A percentile compares a stretch with the other conserved stretches of the same genome.
Conservation (phyloP, 441 rosid genomes). For the Raphanus hybrid region DNA sequence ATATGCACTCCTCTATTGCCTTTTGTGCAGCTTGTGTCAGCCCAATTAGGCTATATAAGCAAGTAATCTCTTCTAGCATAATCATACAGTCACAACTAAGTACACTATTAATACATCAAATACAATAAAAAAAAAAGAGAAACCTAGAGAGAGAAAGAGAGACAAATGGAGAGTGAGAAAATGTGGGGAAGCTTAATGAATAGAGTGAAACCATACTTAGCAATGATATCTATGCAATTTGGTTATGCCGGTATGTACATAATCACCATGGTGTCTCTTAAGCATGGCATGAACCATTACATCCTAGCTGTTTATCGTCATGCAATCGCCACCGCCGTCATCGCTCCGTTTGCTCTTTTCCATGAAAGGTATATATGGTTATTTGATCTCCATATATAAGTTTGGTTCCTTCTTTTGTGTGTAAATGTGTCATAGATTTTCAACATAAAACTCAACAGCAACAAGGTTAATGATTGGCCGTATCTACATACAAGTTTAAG, state of each 20-base stretch:
- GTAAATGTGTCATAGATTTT: neutral
- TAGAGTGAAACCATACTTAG: slow-evolving; percentile 66
- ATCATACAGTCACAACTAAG: slow-evolving; percentile 25
- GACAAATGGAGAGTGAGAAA: slow-evolving; percentile 25
- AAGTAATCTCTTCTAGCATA: slow-evolving; percentile 26
- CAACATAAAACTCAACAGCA: neutral
- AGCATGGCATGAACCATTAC: slow-evolving; percentile 83
- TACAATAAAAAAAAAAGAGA: slow-evolving; percentile 7
- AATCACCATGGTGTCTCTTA: slow-evolving; percentile 69
- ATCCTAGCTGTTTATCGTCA: slow-evolving; percentile 78
- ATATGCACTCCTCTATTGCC: slow-evolving; percentile 26
- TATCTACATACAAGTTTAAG: neutral
- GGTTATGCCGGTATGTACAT: slow-evolving; percentile 92
- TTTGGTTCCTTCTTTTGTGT: neutral
- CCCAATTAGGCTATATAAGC: slow-evolving; percentile 55
- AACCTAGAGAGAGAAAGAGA: neutral
- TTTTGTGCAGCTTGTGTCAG: slow-evolving; percentile 19
- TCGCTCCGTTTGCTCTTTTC: slow-evolving; percentile 79
- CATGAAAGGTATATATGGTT: slow-evolving; percentile 66
- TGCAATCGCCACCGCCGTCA: slow-evolving; percentile 66
- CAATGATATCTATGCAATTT: slow-evolving; percentile 75
- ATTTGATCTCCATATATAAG: neutral
- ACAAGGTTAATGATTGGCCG: neutral
- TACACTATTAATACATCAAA: slow-evolving; percentile 27
- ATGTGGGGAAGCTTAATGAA: slow-evolving; percentile 31